phyloP scores from a whole-genome alignment of 495 filamentous ascomycete genomes.

The Letharia lupina region DNA sequence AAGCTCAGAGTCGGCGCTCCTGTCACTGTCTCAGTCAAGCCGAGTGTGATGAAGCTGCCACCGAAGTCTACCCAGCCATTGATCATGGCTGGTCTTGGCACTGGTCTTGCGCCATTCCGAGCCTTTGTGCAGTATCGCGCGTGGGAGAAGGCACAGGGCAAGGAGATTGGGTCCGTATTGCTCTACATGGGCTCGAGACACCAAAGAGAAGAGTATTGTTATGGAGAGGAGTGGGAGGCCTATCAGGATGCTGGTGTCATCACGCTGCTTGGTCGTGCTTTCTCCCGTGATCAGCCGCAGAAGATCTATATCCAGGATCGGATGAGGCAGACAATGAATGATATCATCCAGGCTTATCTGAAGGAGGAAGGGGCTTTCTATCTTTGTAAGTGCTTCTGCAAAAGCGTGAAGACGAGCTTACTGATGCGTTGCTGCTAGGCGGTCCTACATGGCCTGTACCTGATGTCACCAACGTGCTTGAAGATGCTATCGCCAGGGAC shows the following conservation, averaged over 20 bases:
- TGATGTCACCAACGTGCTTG: slow-evolving; percentile 88
- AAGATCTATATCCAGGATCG: slow-evolving; percentile 99
- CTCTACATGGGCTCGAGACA: slow-evolving; percentile 96
- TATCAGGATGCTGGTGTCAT: slow-evolving; percentile 93
- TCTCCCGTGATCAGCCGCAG: slow-evolving; percentile 91
- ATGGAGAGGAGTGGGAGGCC: slow-evolving; percentile 98
- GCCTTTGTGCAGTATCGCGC: slow-evolving; percentile 97
- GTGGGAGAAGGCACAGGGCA: slow-evolving; percentile 90
- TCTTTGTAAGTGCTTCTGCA: slow-evolving; percentile 49
- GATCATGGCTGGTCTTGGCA: slow-evolving; percentile 99
- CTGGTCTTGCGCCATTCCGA: slow-evolving; percentile 93
- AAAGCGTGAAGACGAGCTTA: neutral
- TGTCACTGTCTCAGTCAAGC: slow-evolving; percentile 88
- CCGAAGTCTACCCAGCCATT: slow-evolving; percentile 75
- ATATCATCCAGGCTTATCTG: slow-evolving; percentile 85
- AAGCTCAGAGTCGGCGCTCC: slow-evolving; percentile 61
- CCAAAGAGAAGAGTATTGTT: slow-evolving; percentile 97
- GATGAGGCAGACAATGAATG: slow-evolving; percentile 80
- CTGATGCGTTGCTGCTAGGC: slow-evolving; percentile 10
- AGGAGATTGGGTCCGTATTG: slow-evolving; percentile 85
- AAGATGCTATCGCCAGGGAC: slow-evolving; percentile 82
- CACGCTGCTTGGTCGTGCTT: slow-evolving; percentile 86
- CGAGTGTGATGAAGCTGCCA: slow-evolving; percentile 96
- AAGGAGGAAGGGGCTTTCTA: slow-evolving; percentile 87
- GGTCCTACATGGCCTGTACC: slow-evolving; percentile 98